Percentiles rank a stretch among this genome's conserved stretches.
Evolutionary conservation across 345 rosid species (phyloP).

Genomic region (Brassica nigra): DNA sequence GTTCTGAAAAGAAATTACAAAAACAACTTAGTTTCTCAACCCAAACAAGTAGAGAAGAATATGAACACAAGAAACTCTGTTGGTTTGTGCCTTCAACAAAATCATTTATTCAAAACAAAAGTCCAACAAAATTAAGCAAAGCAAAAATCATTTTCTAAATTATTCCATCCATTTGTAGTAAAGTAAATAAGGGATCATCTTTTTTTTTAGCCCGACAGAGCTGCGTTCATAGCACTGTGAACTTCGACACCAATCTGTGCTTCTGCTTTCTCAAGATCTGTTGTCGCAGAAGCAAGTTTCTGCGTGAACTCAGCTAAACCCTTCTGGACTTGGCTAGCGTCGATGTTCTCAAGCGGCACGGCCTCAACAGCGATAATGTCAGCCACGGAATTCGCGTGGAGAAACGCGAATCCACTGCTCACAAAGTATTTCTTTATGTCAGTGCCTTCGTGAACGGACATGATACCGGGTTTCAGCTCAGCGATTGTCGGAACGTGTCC

Average conservation of each 20-base stretch:
- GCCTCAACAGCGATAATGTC: slow-evolving; percentile 78
- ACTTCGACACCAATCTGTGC: slow-evolving; percentile 87
- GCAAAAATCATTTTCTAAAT: neutral
- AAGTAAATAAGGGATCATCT: neutral
- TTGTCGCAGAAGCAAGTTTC: slow-evolving; percentile 72
- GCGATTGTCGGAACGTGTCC: slow-evolving; percentile 86
- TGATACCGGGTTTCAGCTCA: slow-evolving; percentile 84
- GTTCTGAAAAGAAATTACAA: too few relatives aligned
- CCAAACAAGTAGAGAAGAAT: neutral
- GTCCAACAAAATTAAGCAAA: slow-evolving; percentile 26
- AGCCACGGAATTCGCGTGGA: slow-evolving; percentile 81
- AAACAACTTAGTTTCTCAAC: neutral
- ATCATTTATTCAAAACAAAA: slow-evolving; percentile 33
- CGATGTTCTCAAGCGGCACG: slow-evolving; percentile 72
- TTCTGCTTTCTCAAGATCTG: slow-evolving; percentile 81
- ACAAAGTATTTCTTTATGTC: slow-evolving; percentile 73
- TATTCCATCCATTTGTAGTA: slow-evolving; percentile 1
- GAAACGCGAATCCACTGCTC: slow-evolving; percentile 86
- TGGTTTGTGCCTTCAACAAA: slow-evolving; percentile 16
- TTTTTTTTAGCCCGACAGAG: slow-evolving; percentile 53
- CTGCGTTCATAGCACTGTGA: slow-evolving; percentile 72
- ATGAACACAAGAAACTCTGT: neutral
- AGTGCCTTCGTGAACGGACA: slow-evolving; percentile 87
- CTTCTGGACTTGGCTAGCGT: slow-evolving; percentile 73
- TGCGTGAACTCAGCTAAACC: slow-evolving; percentile 77